These are phyloP conservation scores for Thermomucor indicae-seudaticae DNA, from an alignment of 371 early-diverging fungal species.

Conservation along the genomic window DNA sequence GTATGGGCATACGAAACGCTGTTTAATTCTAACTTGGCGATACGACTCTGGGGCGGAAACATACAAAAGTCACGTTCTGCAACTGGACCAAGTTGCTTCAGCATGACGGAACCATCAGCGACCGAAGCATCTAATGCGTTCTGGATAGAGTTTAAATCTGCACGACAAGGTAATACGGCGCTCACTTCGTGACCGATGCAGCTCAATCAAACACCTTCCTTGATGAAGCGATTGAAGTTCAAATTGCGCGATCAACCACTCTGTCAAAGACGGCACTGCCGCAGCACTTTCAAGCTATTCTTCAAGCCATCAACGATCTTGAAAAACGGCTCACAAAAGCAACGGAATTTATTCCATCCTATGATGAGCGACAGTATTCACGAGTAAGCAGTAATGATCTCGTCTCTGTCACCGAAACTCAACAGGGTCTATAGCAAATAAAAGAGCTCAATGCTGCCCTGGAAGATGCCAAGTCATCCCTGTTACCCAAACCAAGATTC, in stretches of 20 bases:
- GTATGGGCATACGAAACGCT: too few species aligned
- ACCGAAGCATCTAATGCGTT: constrained; percentile 39
- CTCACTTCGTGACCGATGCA: too few species aligned
- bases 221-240: constrained; percentile 32
- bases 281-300: constrained; percentile 25
- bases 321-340: constrained; percentile 55
- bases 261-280: constrained; percentile 25
- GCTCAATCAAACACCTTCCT: too few species aligned
- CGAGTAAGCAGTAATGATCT: constrained; percentile 19
- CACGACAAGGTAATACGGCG: constrained; percentile 19
- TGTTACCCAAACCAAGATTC: constrained; percentile 59
- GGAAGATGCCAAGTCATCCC: constrained; percentile 18
- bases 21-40: too few species aligned
- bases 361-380: constrained; percentile 55
- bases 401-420: neutral
- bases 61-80: too few species aligned
- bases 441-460: constrained; percentile 38
- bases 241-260: constrained; percentile 13
- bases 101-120: constrained; percentile 17
- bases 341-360: constrained; percentile 48
- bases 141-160: constrained; percentile 34
- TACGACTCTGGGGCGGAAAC: too few species aligned
- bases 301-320: constrained; percentile 44
- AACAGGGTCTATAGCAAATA: constrained; percentile 36
- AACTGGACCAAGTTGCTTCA: too few species aligned